Evolutionary conservation across 495 filamentous ascomycete genomes (phyloP), one percentile per base, ranked within the genome.

Genomic region (Beverwykella pulmonaria): DNA sequence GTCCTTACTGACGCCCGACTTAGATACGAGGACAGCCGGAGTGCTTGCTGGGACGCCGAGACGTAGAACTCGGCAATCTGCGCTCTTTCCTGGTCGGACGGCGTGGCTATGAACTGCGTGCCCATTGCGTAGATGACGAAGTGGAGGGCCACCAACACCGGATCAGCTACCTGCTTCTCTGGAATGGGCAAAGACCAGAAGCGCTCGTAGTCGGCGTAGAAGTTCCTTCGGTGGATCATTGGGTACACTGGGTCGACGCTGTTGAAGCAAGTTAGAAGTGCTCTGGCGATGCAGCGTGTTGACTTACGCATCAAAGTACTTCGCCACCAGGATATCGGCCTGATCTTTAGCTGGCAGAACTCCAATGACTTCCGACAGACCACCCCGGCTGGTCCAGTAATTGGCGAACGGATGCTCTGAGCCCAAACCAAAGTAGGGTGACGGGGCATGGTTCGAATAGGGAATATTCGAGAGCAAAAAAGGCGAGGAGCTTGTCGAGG

Each of bases 21-120:
- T 4, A 90, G 80, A 65, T 91, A 91, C 0, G 86, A 87, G 57
- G 81, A 84, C 72, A 90, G 81, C 0, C 87, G 80, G 30, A 91
- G 74, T 0, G 87, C 83, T 72, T 91, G 88, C 58, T 91, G 87
- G 46, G 85, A 84, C 1, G 88, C 88, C 12, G 86, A 89, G 44
- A 86, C 85, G 74, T 91, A 91, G 74, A 91, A 91, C 72, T 91
- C 88, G 53, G 88, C 87, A 1, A 87, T 88, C 72, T 88, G 84
- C 67, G 88, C 84, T 27, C 84, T 49, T 14, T 48, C 49, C 39
- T 61, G 61, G 20, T 82, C 76, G 0, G 81, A 82, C 2, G 83
- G 84, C 3, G 82, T 79, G 1, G 80, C 79, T 6, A 89, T 83
- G 74, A 91, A 91, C 71, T 90, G 88, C 0, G 88, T 89, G 1